phyloP scores from a whole-genome alignment of 2,329 filamentous ascomycete species.

The Fusarium pininemorale region DNA sequence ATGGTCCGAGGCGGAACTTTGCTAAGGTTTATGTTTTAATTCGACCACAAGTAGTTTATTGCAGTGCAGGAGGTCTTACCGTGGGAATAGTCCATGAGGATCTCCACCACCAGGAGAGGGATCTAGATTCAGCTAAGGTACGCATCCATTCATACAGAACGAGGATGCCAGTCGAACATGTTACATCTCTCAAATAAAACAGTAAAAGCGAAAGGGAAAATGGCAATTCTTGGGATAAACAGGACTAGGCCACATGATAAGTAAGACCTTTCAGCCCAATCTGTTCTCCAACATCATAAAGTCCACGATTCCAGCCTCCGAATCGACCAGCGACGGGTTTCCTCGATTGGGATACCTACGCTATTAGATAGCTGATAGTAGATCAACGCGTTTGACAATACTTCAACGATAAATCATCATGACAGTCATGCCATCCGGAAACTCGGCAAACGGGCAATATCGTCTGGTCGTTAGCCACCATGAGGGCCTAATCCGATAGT shows the following conservation, averaged over 20 bases:
- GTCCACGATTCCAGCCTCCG: background rate
- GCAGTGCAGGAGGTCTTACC: background rate
- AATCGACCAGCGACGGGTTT: background rate
- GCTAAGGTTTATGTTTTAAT: background rate
- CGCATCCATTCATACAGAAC: no score
- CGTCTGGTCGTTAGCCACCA: background rate
- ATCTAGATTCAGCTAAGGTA: background rate
- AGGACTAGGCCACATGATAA: background rate
- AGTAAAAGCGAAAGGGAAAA: background rate
- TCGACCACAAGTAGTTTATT: background rate
- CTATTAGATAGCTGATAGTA: background rate
- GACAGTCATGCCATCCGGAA: slow-evolving; percentile 16
- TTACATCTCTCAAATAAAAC: background rate
- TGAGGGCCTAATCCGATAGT: background rate
- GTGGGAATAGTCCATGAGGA: background rate
- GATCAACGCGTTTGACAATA: background rate
- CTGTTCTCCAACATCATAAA: background rate
- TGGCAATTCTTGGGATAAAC: no score
- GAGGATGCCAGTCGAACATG: background rate
- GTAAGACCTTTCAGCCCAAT: background rate
- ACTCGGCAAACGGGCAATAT: slow-evolving; percentile 7
- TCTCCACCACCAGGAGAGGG: background rate
- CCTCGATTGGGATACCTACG: background rate
- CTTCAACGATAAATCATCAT: background rate
- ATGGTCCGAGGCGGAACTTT: background rate